These are phyloP conservation scores for Psilocybe cyanescens DNA, from an alignment of 768 basidiomycete genomes.

Conservation along the genomic window DNA sequence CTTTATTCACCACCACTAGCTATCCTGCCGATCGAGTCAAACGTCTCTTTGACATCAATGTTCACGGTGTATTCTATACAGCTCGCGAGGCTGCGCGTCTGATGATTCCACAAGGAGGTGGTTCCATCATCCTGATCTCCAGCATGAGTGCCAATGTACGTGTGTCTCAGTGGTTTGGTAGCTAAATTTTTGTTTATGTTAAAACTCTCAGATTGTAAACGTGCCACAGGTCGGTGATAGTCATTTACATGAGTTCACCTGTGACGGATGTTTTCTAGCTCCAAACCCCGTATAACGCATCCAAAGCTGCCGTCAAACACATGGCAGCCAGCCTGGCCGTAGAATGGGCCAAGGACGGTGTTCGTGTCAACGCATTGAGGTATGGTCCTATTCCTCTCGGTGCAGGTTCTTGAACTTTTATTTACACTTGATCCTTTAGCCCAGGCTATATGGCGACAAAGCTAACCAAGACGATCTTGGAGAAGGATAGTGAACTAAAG, in stretches of 20 bases:
- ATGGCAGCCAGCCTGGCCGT: conserved; percentile 93
- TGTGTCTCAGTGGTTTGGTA: neutral
- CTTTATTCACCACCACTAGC: conserved; percentile 34
- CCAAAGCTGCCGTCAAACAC: conserved; percentile 94
- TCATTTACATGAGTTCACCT: neutral
- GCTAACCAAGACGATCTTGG: conserved; percentile 82
- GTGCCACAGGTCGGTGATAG: conserved; percentile 71
- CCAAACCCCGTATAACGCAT: conserved; percentile 96
- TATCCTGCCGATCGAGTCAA: conserved; percentile 88
- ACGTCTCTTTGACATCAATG: conserved; percentile 88
- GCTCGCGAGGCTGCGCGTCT: conserved; percentile 91
- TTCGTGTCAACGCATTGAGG: conserved; percentile 86
- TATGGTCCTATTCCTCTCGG: conserved; percentile 26
- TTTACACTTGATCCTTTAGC: conserved; percentile 29
- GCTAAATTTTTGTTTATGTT: conserved; percentile 6
- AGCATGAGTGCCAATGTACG: conserved; percentile 89
- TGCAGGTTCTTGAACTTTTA: neutral
- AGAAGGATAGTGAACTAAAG: conserved; percentile 75
- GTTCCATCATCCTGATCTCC: conserved; percentile 84
- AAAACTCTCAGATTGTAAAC: conserved; percentile 73
- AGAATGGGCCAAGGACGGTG: conserved; percentile 92
- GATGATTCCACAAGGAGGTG: conserved; percentile 84
- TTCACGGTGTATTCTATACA: conserved; percentile 94
- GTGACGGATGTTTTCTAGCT: conserved; percentile 42
- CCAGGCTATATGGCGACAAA: conserved; percentile 96